Evolutionary conservation across 1,284 basidiomycete species (phyloP), one percentile per base, ranked within the genome.

Genomic region (Pseudozyma sp.): DNA sequence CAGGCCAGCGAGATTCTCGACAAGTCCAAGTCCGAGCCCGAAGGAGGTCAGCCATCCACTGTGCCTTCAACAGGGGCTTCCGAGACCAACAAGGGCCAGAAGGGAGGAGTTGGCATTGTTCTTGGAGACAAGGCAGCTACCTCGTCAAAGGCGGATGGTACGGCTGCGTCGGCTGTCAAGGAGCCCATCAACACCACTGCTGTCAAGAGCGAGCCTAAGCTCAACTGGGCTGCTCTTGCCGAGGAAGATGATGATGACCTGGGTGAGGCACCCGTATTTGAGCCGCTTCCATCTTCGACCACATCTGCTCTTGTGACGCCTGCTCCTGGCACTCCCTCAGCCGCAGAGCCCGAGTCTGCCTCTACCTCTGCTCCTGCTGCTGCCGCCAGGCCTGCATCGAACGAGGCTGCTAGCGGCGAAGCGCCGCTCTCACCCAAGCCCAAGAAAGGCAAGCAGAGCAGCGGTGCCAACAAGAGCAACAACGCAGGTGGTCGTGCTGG

Each of bases 191-290:
- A 69, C 56, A 66, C 67, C 4, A 56, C 55, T 11, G 51, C 43
- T 8, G 42, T 53, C 25, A 56, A 52, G 35, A 38, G 21, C 31
- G 71, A 64, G 39, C 59, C 71, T 35, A 74, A 74, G 49, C 56
- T 75, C 49, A 75, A 75, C 48, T 75, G 72, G 63, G 77, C 77
- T 2, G 70, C 66, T 12, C 52, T 70, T 31, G 75, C 62, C 25
- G 71, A 70, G 19, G 75, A 75, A 38, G 76, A 78, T 39, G 72
- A 76, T 36, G 72, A 59, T 42, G 73, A 73, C 21, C 63, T 70
- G 4, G 70, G 68, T 16, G 73, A 76, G 25, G 70, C 70, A 7
- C 72, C 67, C 14, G 67, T 75, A 0, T 75, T 70, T 21, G 67
- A 70, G 45, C 67, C 67, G 3, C 42, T 70, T 2, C 52, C 60